Base-by-base conservation (phyloP, 139 green algal genomes). In the Chloropicon primus region DNA sequence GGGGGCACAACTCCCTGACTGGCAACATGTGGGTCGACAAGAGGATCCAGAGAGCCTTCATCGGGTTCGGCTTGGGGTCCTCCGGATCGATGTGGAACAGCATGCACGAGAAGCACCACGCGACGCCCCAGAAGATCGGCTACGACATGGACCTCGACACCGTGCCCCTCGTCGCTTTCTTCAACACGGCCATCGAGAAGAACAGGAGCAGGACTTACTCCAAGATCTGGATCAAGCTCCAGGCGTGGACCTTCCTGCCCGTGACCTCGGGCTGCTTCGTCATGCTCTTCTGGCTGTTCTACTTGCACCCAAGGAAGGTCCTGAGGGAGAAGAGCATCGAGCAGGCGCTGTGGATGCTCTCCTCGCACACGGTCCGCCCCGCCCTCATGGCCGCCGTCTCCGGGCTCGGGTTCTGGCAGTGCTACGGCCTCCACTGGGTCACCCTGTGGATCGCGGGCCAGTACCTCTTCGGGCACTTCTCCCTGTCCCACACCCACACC, bases 21-120 rank as follows among this genome's bases (percentile, higher is more conserved):
- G 79, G 79, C 24, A 73, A 78, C 5, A 80, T 82, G 29, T 77
- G 29, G 53, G 25, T 28, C 22, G 79, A 82, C 28, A 79, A 79
- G 25, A 41, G 53, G 27, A 26, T 79, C 26, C 79, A 82, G 28
- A 72, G 28, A 24, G 28, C 54, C 21, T 72, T 71, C n/a, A 71
- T 24, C 26, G 79, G 79, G 2, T 79, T 79, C 54, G 79, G 79
- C 2, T 25, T 75, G 24, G 28, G 24, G n/a, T 76, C 24, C 1
- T 76, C 21, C 25, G 79, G 74, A 24, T 72, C 72, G 23, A 77
- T 75, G 79, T 82, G 79, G 79, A 75, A 76, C 54, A 10, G 25
- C 1, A 75, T 77, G 74, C 79, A 82, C 25, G 78, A 82, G 53
- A 82, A 82, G 74, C 79, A 82, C 74, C 79, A 82, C 79, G 73